Conservation (phyloP, 768 basidiomycete species). For the Podaxis mareebaensis region DNA sequence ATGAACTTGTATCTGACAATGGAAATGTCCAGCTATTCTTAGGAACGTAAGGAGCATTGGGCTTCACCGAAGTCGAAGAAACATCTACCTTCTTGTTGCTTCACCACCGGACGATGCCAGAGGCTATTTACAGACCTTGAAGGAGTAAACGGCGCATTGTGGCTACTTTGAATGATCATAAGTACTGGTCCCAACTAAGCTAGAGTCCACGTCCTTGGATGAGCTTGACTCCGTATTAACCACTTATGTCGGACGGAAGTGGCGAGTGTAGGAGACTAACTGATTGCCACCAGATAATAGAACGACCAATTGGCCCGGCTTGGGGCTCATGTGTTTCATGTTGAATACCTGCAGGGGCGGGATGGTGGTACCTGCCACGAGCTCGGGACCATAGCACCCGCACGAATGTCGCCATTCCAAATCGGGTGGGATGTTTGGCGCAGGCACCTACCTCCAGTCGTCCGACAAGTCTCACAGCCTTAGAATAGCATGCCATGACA, state of each 20-base stretch:
- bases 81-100: too few relatives aligned
- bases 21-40: too few relatives aligned
- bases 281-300: background rate
- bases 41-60: too few relatives aligned
- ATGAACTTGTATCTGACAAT: too few relatives aligned
- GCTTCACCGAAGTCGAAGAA: too few relatives aligned
- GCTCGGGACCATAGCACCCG: background rate
- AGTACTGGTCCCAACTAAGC: too few relatives aligned
- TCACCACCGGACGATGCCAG: too few relatives aligned
- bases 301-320: background rate
- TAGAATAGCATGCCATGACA: background rate
- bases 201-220: background rate
- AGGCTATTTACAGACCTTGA: background rate
- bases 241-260: too few relatives aligned
- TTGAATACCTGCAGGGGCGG: background rate
- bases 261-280: background rate
- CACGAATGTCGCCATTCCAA: too few relatives aligned
- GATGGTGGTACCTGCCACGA: background rate
- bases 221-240: background rate
- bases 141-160: background rate
- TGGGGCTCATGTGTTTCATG: background rate
- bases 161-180: background rate
- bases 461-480: background rate
- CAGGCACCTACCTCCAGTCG: background rate
- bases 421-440: too few relatives aligned